Conservation (phyloP, 148 eudicot species). For the Polygonum aviculare region DNA sequence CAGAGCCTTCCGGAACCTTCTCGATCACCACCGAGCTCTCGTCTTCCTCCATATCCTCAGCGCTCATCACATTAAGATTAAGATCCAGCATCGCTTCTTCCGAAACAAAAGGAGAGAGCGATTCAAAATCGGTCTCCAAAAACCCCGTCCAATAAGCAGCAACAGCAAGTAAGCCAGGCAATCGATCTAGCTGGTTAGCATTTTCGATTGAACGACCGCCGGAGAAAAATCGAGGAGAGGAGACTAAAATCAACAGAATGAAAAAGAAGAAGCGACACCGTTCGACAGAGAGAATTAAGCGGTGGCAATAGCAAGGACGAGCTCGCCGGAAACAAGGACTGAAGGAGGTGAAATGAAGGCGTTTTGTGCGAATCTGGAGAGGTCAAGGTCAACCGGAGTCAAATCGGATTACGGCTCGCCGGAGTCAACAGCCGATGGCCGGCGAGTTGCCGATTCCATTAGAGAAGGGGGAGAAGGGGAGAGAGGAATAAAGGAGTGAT, state of each 20-base stretch:
- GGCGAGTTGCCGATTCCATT: constrained; percentile 3
- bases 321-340: neutral
- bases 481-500: neutral
- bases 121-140: neutral
- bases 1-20: constrained; percentile 2
- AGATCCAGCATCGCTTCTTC: constrained; percentile 35
- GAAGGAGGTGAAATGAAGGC: neutral
- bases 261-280: neutral
- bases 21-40: constrained; percentile 7
- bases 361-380: neutral
- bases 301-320: constrained; percentile 9
- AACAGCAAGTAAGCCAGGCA: neutral
- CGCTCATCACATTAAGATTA: constrained; percentile 19
- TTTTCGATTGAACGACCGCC: neutral
- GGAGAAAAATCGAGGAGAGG: neutral
- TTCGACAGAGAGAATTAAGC: neutral
- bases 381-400: neutral
- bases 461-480: constrained; percentile 4
- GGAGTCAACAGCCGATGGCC: constrained; percentile 4
- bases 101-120: neutral
- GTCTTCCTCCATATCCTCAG: constrained; percentile 6
- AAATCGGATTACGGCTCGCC: neutral
- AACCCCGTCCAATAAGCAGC: neutral
- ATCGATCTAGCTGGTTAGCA: constrained; percentile 1
- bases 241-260: neutral